Conservation (phyloP, 2,329 filamentous ascomycete genomes). For the Trichoderma gracile region DNA sequence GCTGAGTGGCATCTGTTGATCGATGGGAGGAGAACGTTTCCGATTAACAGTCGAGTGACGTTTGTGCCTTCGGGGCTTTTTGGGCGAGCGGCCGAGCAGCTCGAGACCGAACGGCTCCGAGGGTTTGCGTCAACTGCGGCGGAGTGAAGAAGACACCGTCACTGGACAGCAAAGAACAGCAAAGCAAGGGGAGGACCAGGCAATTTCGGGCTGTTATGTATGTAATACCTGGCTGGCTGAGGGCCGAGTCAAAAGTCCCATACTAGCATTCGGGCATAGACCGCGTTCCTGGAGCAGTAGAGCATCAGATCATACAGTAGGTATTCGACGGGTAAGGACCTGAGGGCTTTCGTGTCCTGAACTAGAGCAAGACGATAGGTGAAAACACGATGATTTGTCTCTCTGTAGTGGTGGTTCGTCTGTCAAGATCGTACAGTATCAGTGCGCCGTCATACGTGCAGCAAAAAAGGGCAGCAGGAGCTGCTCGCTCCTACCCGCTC, state of each 20-base stretch:
- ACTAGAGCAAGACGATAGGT: too few species aligned
- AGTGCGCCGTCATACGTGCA: background rate
- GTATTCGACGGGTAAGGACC: too few species aligned
- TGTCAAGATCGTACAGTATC: background rate
- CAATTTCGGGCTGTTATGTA: conserved; percentile 14
- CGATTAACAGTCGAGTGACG: background rate
- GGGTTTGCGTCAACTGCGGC: too few species aligned
- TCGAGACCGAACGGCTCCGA: background rate
- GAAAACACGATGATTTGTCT: too few species aligned
- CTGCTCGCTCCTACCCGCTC: background rate
- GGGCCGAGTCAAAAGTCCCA: background rate
- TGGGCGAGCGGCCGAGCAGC: background rate
- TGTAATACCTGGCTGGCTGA: conserved; percentile 14
- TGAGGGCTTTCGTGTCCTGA: too few species aligned
- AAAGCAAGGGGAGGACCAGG: background rate
- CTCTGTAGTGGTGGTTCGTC: too few species aligned
- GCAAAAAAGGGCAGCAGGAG: background rate
- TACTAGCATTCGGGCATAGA: background rate
- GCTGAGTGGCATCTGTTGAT: background rate
- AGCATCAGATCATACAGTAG: too few species aligned
- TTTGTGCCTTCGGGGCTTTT: background rate
- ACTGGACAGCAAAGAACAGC: background rate
- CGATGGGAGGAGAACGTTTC: background rate
- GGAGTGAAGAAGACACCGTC: too few species aligned
- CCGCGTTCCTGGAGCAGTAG: too few species aligned